Percentiles rank a stretch among this genome's conserved stretches.
Conservation (phyloP, 345 rosid species). For the Eucalyptus coolabah region DNA sequence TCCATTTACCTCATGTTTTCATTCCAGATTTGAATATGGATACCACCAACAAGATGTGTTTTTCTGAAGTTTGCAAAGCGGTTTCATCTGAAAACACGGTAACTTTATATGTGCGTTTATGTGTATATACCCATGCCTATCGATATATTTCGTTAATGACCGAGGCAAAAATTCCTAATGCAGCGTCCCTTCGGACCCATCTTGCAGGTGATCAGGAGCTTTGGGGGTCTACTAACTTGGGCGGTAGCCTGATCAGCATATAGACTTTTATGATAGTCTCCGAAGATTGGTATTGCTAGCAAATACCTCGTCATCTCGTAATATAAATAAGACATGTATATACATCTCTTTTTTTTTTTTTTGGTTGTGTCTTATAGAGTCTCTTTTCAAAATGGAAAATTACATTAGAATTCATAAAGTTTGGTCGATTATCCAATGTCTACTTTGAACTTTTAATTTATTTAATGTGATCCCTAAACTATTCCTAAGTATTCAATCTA, state of each 20-base stretch:
- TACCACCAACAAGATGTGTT: not conserved
- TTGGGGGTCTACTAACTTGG: too few relatives aligned
- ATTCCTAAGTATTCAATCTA: too few relatives aligned
- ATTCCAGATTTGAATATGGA: not conserved
- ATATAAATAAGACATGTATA: not conserved
- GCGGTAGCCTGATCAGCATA: too few relatives aligned
- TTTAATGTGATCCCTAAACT: not conserved
- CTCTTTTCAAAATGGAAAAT: too few relatives aligned
- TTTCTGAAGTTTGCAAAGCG: not conserved
- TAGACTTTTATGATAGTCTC: too few relatives aligned
- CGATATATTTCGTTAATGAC: not conserved
- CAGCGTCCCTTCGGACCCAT: too few relatives aligned
- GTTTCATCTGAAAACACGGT: too few relatives aligned
- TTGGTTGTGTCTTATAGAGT: not conserved
- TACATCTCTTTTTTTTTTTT: not conserved
- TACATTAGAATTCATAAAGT: too few relatives aligned
- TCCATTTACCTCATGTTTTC: too few relatives aligned
- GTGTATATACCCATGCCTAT: not conserved
- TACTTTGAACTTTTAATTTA: rapidly evolving
- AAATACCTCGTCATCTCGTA: too few relatives aligned
- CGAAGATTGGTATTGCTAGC: too few relatives aligned
- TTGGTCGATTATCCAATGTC: rapidly evolving
- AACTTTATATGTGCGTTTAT: not conserved
- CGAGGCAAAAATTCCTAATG: not conserved
- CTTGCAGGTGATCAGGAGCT: too few relatives aligned